A percentile compares a stretch with the other conserved stretches of the same genome.
Evolutionary conservation across 148 eudicot genomes (phyloP).

Genomic region (Vaccinium macrocarpon): DNA sequence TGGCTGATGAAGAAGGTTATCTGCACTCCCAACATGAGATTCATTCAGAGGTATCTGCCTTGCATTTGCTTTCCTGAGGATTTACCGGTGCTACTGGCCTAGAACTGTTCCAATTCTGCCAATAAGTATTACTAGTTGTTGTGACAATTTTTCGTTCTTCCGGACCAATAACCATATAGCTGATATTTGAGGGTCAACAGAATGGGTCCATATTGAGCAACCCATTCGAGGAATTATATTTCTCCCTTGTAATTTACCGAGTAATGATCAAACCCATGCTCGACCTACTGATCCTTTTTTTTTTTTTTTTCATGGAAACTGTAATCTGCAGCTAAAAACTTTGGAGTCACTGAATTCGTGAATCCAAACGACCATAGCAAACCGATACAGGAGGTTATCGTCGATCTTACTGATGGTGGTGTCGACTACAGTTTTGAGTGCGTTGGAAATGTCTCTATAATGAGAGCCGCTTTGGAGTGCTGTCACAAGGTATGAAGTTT

Average conservation of each 20-base stretch:
- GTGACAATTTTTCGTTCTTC: not conserved
- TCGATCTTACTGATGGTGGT: slow-evolving; percentile 93
- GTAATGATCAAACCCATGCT: not conserved
- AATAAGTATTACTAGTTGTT: not conserved
- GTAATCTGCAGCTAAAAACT: slow-evolving; percentile 68
- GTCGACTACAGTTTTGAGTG: slow-evolving; percentile 98
- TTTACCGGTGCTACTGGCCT: not conserved
- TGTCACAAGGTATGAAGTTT: slow-evolving; percentile 75
- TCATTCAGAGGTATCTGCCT: no score
- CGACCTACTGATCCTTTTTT: not conserved
- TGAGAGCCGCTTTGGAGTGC: slow-evolving; percentile 97
- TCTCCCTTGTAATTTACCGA: not conserved
- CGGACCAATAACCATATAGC: not conserved
- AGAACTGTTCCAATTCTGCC: not conserved
- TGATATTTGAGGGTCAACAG: not conserved
- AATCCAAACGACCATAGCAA: slow-evolving; percentile 89
- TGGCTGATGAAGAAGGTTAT: no score
- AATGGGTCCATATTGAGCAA: not conserved
- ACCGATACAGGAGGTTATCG: slow-evolving; percentile 90
- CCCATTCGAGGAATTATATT: not conserved
- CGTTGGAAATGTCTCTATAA: slow-evolving; percentile 84
- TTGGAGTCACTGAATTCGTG: slow-evolving; percentile 89
- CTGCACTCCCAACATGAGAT: no score
- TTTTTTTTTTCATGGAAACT: slow-evolving; percentile 11
- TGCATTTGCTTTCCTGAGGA: not conserved